A percentile compares a stretch with the other conserved stretches of the same genome.
phyloP scores from a whole-genome alignment of 257 asterid genomes.

The Leonotis leonurus region DNA sequence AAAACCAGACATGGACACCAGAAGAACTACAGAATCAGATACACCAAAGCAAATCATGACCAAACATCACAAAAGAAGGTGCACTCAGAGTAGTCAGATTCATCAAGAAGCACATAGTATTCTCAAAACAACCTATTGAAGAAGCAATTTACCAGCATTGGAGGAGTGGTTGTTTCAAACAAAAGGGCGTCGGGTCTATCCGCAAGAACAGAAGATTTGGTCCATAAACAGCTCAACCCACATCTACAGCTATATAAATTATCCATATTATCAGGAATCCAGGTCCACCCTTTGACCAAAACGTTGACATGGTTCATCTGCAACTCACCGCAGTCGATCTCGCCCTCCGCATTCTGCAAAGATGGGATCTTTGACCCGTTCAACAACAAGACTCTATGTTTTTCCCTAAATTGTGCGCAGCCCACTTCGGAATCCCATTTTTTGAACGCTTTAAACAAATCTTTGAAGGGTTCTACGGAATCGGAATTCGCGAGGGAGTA shows the following conservation, averaged over 20 bases:
- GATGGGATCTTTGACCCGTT: conserved; percentile 49
- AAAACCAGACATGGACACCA: neutral
- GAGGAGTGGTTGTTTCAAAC: conserved; percentile 86
- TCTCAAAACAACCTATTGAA: neutral
- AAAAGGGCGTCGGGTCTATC: conserved; percentile 91
- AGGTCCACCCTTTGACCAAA: conserved; percentile 94
- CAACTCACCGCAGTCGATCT: conserved; percentile 53
- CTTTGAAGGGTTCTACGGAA: conserved; percentile 46
- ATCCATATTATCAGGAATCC: conserved; percentile 98
- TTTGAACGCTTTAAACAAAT: conserved; percentile 50
- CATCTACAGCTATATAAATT: conserved; percentile 88
- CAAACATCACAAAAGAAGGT: neutral
- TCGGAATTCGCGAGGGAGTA: conserved; percentile 35
- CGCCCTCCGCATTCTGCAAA: conserved; percentile 68
- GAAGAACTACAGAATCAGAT: neutral
- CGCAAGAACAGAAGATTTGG: conserved; percentile 78
- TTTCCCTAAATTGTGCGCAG: conserved; percentile 58
- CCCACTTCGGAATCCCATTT: conserved; percentile 86
- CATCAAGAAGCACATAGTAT: neutral
- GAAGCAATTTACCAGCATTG: conserved; percentile 47
- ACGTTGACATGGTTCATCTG: conserved; percentile 77
- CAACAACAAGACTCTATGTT: conserved; percentile 27
- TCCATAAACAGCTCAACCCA: conserved; percentile 97
- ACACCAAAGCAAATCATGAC: neutral
- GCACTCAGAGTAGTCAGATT: neutral